Evolutionary conservation across 2,329 filamentous ascomycete species (phyloP), one percentile per base, ranked within the genome.

Genomic region (Mycosphaerella sp.): DNA sequence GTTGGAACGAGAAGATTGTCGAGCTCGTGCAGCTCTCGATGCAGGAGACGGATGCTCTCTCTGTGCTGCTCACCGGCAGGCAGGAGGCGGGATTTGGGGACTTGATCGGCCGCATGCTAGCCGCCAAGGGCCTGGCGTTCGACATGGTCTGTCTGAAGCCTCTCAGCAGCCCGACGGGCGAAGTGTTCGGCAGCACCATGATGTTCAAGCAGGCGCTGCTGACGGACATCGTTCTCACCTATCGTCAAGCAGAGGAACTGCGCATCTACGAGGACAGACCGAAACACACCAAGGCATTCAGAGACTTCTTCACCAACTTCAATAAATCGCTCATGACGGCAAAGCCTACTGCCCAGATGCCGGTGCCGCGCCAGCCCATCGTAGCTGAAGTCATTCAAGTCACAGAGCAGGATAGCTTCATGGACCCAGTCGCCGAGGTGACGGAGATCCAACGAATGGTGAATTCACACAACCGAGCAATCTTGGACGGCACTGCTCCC

Each of bases 1-100:
- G 89, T 87, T 98, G 93, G 93, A 97, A 97, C 67, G 92, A 97
- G 68, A 83, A 86, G 64, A 85, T 98, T 61, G 82, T 79, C 63
- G 55, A 90, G 64, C 80, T 97, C 31, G 89, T 95, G 40, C 78
- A 80, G 65, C 76, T 96, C 53, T 91, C 86, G 69, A 87, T 87
- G 76, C 74, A 86, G 66, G 89, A 96, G 67, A 86, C 89, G 59
- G 89, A 95, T 67, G 87, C 87, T 0, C 75, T 97, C 38, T 89
- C 83, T 48, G 85, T 98, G 42, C 80, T 97, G 9, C 77, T 98
- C 59, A 98, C 93, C 0, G 93, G 93, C 26, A 83, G 93, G 40
- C 82, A 83, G 34, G 90, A 96, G 72, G 75, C 77, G 9, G 83
- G 80, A 52, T 97, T 95, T 67, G 77, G 83, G 42, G 83, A 88